Conservation (phyloP, 768 basidiomycete genomes). For the Phlegmacium glaucopus region DNA sequence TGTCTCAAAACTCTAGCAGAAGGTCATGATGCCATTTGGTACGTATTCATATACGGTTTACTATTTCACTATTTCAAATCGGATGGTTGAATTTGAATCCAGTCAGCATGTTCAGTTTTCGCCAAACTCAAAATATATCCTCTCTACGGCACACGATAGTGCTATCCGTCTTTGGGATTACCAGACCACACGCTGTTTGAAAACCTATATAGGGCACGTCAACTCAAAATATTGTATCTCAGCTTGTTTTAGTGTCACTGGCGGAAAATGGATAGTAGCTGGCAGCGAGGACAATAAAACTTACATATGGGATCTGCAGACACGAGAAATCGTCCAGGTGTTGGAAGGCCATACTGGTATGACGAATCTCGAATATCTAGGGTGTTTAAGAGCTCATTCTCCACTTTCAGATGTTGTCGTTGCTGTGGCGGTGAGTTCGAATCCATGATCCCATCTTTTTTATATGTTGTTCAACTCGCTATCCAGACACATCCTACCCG, state of each 20-base stretch:
- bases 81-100: slow-evolving; percentile 1
- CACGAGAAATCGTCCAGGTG: slow-evolving; percentile 78
- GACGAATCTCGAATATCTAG: slow-evolving; percentile 9
- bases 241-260: slow-evolving; percentile 81
- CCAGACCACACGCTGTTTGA: slow-evolving; percentile 84
- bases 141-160: slow-evolving; percentile 91
- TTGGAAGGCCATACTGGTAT: slow-evolving; percentile 73
- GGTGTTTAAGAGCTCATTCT: slow-evolving; percentile 1
- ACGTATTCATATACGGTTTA: slow-evolving; percentile 10
- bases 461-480: slow-evolving; percentile 4
- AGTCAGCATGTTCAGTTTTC: slow-evolving; percentile 94
- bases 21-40: slow-evolving; percentile 84
- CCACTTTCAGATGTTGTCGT: slow-evolving; percentile 61
- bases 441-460: neutral
- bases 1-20: slow-evolving; percentile 96
- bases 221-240: slow-evolving; percentile 85
- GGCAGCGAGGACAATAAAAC: slow-evolving; percentile 91
- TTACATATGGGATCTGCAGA: slow-evolving; percentile 90
- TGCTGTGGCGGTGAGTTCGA: slow-evolving; percentile 62
- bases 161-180: slow-evolving; percentile 96
- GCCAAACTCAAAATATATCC: slow-evolving; percentile 91
- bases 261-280: slow-evolving; percentile 86
- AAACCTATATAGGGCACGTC: slow-evolving; percentile 82
- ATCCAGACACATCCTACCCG: slow-evolving; percentile 77
- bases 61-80: neutral